These are phyloP conservation scores for Cenchrus purpureus DNA, from an alignment of 176 grass and related monocot genomes.

Conservation along the genomic window DNA sequence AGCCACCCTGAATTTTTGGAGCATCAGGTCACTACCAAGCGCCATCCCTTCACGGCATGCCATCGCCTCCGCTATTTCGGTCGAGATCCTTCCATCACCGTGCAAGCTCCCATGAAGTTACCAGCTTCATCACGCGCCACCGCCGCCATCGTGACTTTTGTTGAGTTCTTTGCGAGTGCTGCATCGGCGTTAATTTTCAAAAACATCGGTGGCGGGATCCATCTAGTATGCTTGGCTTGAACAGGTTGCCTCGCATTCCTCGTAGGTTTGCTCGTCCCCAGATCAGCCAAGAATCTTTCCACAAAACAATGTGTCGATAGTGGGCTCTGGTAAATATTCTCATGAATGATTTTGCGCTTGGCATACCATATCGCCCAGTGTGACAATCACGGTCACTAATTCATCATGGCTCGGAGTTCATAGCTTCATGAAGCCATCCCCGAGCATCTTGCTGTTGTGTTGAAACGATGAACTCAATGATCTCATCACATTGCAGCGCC, in stretches of 20 bases:
- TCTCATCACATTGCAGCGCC: no score
- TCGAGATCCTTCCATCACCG: not conserved
- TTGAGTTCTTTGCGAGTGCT: not conserved
- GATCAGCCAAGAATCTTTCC: not conserved
- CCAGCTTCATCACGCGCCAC: not conserved
- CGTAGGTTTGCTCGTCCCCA: not conserved
- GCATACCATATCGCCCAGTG: not conserved
- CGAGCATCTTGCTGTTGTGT: no score
- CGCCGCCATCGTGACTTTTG: not conserved
- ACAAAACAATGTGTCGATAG: constrained; percentile 4
- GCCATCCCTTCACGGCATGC: not conserved
- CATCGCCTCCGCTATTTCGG: not conserved
- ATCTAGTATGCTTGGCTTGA: not conserved
- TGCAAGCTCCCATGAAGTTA: not conserved
- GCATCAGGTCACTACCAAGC: not conserved
- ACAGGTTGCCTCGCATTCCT: not conserved
- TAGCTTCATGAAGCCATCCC: no score
- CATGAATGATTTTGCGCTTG: not conserved
- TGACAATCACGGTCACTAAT: no score
- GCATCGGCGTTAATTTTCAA: not conserved
- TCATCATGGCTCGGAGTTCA: no score
- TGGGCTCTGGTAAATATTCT: not conserved
- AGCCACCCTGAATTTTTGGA: not conserved
- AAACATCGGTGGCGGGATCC: not conserved
- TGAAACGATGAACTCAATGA: no score